Conservation (phyloP, 1,284 basidiomycete genomes). For the Termitomyces sp. region DNA sequence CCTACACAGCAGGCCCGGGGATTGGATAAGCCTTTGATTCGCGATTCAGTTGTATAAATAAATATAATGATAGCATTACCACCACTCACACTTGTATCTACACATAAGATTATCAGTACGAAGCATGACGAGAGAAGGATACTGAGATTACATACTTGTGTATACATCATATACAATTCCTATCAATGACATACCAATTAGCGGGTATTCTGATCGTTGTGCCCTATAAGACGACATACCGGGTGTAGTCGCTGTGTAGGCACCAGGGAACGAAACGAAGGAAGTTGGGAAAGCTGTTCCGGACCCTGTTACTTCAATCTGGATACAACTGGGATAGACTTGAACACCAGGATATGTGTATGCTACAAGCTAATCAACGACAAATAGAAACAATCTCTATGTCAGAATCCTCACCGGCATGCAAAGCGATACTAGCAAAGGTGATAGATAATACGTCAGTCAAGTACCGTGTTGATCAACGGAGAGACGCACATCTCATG, state of each 20-base stretch:
- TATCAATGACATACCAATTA: not conserved
- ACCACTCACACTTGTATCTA: slow-evolving; percentile 18
- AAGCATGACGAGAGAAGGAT: not conserved
- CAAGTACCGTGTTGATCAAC: not conserved
- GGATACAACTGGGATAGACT: slow-evolving; percentile 46
- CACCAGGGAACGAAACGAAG: slow-evolving; percentile 50
- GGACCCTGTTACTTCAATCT: slow-evolving; percentile 45
- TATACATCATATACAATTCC: slow-evolving; percentile 36
- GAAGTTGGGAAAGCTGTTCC: slow-evolving; percentile 42
- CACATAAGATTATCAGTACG: not conserved
- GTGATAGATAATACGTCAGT: not conserved
- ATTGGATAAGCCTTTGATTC: slow-evolving; percentile 31
- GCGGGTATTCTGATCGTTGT: not conserved
- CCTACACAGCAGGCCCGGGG: slow-evolving; percentile 37
- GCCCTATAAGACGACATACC: slow-evolving; percentile 19
- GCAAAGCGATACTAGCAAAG: slow-evolving; percentile 11
- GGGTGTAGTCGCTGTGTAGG: slow-evolving; percentile 42
- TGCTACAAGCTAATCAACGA: slow-evolving; percentile 2
- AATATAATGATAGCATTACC: slow-evolving; percentile 1
- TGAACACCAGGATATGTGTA: slow-evolving; percentile 34
- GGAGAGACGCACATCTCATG: slow-evolving; percentile 9
- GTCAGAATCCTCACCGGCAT: slow-evolving; percentile 6
- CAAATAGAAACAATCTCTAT: no score
- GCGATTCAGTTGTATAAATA: not conserved
- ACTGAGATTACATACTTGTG: slow-evolving; percentile 24